Evolutionary conservation across 257 asterid species (phyloP).

Genomic region (Solanum boliviense): DNA sequence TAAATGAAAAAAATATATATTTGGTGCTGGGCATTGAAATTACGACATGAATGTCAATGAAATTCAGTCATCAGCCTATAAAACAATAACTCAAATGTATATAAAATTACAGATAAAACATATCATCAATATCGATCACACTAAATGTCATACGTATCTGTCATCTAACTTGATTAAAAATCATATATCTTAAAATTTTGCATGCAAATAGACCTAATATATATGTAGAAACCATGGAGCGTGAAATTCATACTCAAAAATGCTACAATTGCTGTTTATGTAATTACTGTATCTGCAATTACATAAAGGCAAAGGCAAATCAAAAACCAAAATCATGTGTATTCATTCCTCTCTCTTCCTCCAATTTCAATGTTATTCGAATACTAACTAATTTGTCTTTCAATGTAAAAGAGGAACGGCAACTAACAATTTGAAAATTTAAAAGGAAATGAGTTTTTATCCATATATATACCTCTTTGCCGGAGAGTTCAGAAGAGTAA

Average conservation of each 20-base stretch:
- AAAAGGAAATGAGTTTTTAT: not conserved
- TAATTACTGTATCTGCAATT: not conserved
- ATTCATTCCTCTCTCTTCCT: not conserved
- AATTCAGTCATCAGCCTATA: not conserved
- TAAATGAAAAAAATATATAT: not conserved
- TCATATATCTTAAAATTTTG: not conserved
- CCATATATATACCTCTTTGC: constrained; percentile 44
- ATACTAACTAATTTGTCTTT: not conserved
- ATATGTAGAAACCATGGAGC: not conserved
- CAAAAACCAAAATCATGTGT: not conserved
- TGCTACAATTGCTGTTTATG: not conserved
- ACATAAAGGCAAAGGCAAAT: not conserved
- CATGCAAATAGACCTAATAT: not conserved
- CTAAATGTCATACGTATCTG: not conserved
- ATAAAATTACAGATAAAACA: not conserved
- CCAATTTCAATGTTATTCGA: not conserved
- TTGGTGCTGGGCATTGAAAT: not conserved
- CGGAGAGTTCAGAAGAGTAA: constrained; percentile 38
- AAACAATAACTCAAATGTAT: not conserved
- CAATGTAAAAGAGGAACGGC: not conserved
- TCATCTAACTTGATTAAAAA: not conserved
- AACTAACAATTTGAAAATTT: not conserved
- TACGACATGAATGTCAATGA: not conserved
- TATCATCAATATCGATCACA: not conserved
- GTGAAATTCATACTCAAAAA: not conserved